A percentile compares a stretch with the other conserved stretches of the same genome.
These are phyloP conservation scores for Monilinia aucupariae DNA, from an alignment of 2,329 filamentous ascomycete genomes.

Conservation along the genomic window DNA sequence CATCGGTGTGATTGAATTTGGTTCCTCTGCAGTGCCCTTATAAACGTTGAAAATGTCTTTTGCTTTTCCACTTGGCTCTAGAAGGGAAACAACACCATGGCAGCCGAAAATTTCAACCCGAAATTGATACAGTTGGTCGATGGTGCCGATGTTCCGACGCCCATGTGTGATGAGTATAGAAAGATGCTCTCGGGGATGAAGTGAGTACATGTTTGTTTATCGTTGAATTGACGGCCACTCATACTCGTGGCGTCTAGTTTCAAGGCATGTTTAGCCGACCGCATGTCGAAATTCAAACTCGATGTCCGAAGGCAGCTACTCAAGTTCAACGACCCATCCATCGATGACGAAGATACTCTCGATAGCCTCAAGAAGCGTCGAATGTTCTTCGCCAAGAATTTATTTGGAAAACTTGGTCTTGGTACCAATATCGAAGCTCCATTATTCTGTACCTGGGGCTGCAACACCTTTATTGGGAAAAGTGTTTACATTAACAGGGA, in stretches of 20 bases:
- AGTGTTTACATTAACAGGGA: conserved; percentile 25
- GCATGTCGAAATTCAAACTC: conserved; percentile 16
- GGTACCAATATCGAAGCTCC: conserved; percentile 24
- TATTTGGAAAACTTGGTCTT: conserved; percentile 23
- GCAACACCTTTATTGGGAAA: conserved; percentile 22
- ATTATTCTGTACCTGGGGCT: conserved; percentile 27
- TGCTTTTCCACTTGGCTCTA: conserved; percentile 5
- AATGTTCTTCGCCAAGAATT: conserved; percentile 18
- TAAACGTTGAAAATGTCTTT: conserved; percentile 13
- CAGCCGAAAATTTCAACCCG: conserved; percentile 5
- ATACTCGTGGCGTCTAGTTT: conserved; percentile 10
- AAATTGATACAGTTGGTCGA: conserved; percentile 35
- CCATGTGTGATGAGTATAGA: conserved; percentile 23
- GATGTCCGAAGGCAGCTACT: conserved; percentile 18
- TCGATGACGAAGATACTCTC: conserved; percentile 22
- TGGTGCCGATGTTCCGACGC: conserved; percentile 23
- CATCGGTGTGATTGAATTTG: conserved; percentile 1
- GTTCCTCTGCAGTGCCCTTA: neutral
- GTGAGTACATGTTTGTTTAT: conserved; percentile 15
- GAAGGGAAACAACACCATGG: conserved; percentile 9
- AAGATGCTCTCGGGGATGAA: conserved; percentile 29
- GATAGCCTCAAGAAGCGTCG: conserved; percentile 21
- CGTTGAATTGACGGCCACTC: neutral
- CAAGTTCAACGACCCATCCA: conserved; percentile 24
- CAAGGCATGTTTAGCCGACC: conserved; percentile 7